Evolutionary conservation across 2,329 filamentous ascomycete species (phyloP), one percentile per base, ranked within the genome.

Genomic region (Colletotrichum lentis): DNA sequence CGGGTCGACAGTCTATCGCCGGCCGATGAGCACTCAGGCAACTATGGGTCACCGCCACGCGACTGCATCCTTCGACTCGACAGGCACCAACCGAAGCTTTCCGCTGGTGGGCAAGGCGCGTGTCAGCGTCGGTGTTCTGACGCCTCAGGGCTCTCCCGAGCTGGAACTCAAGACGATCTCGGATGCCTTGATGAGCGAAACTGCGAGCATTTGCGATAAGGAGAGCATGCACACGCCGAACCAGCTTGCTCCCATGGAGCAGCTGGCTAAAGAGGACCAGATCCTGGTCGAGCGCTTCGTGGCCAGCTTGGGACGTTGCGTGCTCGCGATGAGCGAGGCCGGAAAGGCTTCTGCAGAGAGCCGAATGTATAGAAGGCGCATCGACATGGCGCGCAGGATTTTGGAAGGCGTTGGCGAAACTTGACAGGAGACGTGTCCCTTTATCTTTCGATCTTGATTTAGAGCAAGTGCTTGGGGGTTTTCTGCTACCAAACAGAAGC

Each of bases 351-450:
- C 84, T 72, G 79, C 86, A 69, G 86, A 92, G 72, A 85, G 84
- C 57, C 83, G 89, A 62, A 83, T 90, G 67, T 88, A 91, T 77
- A 84, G 93, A 68, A 83, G 91, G 70, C 85, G 91, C 72, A 84
- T 97, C 58, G 92, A 96, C 72, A 87, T 88, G 60, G 94, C 93
- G 5, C 88, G 89, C 68, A 84, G 87, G 60, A 85, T 92, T 3
- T 81, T 97, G 37, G 92, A 95, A 72, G 92, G 92, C 5, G 80
- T 89, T 67, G 85, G 89, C 70, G 83, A 58, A 56, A 67, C 63
- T 57, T 67, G 57, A 43, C 64, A 31, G 62, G 16, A 18, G 50
- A 22, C 37, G 22, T 60, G 20, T 56, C 61, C 47, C 61, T 62
- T 56, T 69, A 62, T 46, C 53, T 67, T 53, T 68, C 8, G 7